Conservation (phyloP, 2,329 filamentous ascomycete species). For the Exophiala mesophila region DNA sequence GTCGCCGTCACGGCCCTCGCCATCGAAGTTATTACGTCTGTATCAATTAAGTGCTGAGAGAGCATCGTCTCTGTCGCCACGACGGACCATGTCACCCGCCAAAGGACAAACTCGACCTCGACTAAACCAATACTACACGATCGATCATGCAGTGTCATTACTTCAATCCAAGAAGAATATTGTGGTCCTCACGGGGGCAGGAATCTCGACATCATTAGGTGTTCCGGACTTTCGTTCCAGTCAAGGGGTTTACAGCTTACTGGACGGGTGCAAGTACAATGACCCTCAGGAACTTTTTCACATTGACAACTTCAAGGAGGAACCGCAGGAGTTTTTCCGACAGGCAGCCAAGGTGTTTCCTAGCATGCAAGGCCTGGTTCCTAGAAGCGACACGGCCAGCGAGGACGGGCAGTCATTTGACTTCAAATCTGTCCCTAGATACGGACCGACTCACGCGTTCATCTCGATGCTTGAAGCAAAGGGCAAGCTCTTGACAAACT, state of each 20-base stretch:
- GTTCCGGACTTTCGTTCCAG: constrained; percentile 97
- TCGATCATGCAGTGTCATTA: constrained; percentile 80
- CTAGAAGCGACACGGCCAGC: neutral
- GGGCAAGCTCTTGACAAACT: constrained; percentile 88
- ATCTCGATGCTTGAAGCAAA: constrained; percentile 83
- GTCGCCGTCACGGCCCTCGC: constrained; percentile 13
- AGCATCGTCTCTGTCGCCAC: constrained; percentile 17
- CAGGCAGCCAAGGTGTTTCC: constrained; percentile 67
- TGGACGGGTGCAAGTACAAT: constrained; percentile 68
- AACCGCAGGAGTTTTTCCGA: constrained; percentile 79
- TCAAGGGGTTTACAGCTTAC: constrained; percentile 50
- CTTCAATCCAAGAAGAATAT: constrained; percentile 74
- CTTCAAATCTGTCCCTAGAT: constrained; percentile 51
- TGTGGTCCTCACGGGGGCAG: constrained; percentile 88
- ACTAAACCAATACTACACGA: constrained; percentile 63
- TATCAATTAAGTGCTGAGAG: constrained; percentile 13
- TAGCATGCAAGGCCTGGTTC: constrained; percentile 43
- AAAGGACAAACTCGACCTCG: constrained; percentile 19
- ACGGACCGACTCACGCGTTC: constrained; percentile 90
- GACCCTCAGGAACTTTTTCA: constrained; percentile 97
- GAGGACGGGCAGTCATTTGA: constrained; percentile 3
- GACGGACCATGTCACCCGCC: constrained; percentile 14
- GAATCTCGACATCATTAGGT: constrained; percentile 92
- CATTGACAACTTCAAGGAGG: constrained; percentile 76
- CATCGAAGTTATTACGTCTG: constrained; percentile 15